A percentile compares a stretch with the other conserved stretches of the same genome.
Evolutionary conservation across 1,284 basidiomycete genomes (phyloP).

Genomic region (Ganoderma lucidum): DNA sequence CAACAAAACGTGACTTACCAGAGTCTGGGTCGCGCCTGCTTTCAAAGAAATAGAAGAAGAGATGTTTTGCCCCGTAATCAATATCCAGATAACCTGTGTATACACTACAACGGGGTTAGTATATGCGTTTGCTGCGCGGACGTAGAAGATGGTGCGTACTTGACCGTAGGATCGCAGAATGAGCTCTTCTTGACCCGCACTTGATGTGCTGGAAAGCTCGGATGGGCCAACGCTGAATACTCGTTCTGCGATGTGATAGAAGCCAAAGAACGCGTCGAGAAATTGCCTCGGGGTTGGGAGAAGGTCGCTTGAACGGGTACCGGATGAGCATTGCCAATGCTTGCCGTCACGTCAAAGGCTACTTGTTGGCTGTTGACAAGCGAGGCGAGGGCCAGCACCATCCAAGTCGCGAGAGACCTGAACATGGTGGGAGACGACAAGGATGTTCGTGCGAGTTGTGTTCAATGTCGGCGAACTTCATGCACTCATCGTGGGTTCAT

Average conservation of each 20-base stretch:
- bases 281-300: constrained; percentile 15
- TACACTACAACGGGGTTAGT: constrained; percentile 42
- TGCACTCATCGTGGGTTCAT: not conserved
- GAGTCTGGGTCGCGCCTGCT: constrained; percentile 71
- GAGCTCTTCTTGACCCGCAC: constrained; percentile 67
- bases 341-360: constrained; percentile 13
- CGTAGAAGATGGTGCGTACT: constrained; percentile 44
- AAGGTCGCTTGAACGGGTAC: constrained; percentile 5
- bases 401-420: not conserved
- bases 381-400: constrained; percentile 8
- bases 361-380: constrained; percentile 22
- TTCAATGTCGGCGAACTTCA: not conserved
- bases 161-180: constrained; percentile 73
- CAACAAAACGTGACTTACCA: constrained; percentile 39
- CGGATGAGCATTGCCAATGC: not conserved
- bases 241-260: constrained; percentile 44
- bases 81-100: constrained; percentile 73
- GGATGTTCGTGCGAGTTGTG: constrained; percentile 1
- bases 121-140: not conserved
- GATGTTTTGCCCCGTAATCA: constrained; percentile 65
- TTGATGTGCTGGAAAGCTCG: constrained; percentile 56
- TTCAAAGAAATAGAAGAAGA: constrained; percentile 91
- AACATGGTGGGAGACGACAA: constrained; percentile 27
- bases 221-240: constrained; percentile 55
- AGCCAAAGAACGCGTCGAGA: constrained; percentile 33